Percentiles rank a stretch among this genome's conserved stretches.
Conservation (phyloP, 305 asterid species). For the Stenogyne calaminthoides region DNA sequence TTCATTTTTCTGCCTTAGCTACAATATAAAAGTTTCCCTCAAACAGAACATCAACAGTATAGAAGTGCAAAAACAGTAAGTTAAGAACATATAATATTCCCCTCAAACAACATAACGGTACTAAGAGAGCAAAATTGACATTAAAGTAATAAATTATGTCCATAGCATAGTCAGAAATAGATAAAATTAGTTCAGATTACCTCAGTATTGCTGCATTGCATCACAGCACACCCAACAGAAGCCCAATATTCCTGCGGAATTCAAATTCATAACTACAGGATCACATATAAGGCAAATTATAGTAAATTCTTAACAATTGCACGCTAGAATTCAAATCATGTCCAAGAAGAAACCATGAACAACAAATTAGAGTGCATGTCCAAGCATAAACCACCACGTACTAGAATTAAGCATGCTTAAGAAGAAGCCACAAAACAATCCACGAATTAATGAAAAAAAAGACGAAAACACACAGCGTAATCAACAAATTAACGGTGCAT, state of each 20-base stretch:
- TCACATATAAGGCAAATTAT: neutral
- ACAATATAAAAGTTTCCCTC: neutral
- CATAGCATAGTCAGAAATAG: conserved; percentile 14
- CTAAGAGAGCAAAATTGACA: neutral
- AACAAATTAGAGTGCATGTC: conserved; percentile 38
- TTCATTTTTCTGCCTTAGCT: neutral
- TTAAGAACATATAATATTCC: neutral
- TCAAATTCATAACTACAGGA: conserved; percentile 7
- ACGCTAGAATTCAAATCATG: neutral
- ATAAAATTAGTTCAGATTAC: conserved; percentile 39
- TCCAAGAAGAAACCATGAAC: neutral
- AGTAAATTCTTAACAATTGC: neutral
- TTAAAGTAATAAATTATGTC: neutral
- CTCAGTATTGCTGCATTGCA: conserved; percentile 99
- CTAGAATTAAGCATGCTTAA: neutral
- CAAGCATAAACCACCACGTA: neutral
- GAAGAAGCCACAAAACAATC: neutral
- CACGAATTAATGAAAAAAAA: too few relatives aligned
- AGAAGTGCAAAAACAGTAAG: neutral
- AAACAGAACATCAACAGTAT: neutral
- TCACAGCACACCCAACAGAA: conserved; percentile 92
- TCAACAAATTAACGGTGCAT: neutral
- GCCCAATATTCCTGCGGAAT: conserved; percentile 92
- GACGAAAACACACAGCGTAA: too few relatives aligned
- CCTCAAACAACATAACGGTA: neutral